A percentile compares a stretch with the other conserved stretches of the same genome.
Conservation (phyloP, 352 stramenopile genomes). For the Globisporangium echinulatum region DNA sequence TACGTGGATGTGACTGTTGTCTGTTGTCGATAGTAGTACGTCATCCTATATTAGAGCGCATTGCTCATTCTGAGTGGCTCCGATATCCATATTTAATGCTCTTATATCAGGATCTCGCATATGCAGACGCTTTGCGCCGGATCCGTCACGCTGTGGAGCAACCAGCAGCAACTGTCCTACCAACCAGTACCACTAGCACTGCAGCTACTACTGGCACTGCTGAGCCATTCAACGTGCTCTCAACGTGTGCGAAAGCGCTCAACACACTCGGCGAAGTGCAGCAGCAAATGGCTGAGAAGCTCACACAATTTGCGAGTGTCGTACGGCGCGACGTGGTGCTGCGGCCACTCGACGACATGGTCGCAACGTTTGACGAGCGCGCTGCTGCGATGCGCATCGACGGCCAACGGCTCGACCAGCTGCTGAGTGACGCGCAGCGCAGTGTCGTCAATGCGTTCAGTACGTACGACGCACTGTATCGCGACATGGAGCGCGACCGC, state of each 20-base stretch:
- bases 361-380: conserved; percentile 51
- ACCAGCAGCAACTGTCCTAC: conserved; percentile 4
- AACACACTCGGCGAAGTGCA: conserved; percentile 61
- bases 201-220: background rate
- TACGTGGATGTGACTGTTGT: conserved; percentile 8
- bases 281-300: conserved; percentile 72
- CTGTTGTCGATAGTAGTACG: background rate
- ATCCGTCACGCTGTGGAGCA: conserved; percentile 53
- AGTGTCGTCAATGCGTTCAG: conserved; percentile 49
- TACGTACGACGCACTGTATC: conserved; percentile 53
- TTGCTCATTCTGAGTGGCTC: too few relatives aligned
- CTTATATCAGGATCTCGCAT: conserved; percentile 49
- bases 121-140: conserved; percentile 61
- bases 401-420: conserved; percentile 40
- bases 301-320: conserved; percentile 65
- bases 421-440: conserved; percentile 51
- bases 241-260: conserved; percentile 54
- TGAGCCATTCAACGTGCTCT: conserved; percentile 16
- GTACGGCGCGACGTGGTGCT: conserved; percentile 64
- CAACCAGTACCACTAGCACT: background rate
- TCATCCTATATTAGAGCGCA: too few relatives aligned
- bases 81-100: background rate
- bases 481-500: conserved; percentile 42
- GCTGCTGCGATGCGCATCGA: conserved; percentile 43
- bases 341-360: conserved; percentile 72